phyloP scores from a whole-genome alignment of 2,329 filamentous ascomycete genomes.

The Pseudofabraea citricarpa region DNA sequence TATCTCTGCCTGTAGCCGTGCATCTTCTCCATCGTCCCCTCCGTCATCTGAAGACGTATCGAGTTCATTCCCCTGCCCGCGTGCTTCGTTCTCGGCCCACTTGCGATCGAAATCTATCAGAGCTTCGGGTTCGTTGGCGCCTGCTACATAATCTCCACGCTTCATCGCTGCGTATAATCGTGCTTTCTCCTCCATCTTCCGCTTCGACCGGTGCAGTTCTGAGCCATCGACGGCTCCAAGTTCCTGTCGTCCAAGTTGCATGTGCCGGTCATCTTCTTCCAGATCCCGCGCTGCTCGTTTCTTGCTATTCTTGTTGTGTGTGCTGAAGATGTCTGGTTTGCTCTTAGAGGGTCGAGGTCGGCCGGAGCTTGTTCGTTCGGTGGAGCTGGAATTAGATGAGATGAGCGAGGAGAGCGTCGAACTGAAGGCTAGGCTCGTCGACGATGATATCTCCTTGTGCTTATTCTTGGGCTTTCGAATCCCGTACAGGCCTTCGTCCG shows the following conservation, averaged over 20 bases:
- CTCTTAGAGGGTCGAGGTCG: slow-evolving; percentile 49
- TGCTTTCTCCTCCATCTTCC: slow-evolving; percentile 87
- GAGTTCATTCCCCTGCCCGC: slow-evolving; percentile 23
- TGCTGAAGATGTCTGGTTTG: slow-evolving; percentile 66
- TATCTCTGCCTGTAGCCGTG: slow-evolving; percentile 50
- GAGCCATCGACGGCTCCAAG: slow-evolving; percentile 55
- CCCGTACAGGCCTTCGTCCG: slow-evolving; percentile 73
- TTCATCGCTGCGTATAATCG: slow-evolving; percentile 86
- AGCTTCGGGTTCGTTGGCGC: slow-evolving; percentile 56
- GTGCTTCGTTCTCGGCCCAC: slow-evolving; percentile 69
- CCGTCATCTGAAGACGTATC: slow-evolving; percentile 61
- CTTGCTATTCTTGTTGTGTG: slow-evolving; percentile 56
- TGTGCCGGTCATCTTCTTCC: slow-evolving; percentile 34
- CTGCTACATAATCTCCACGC: slow-evolving; percentile 67
- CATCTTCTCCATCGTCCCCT: slow-evolving; percentile 34
- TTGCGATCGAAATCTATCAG: slow-evolving; percentile 95
- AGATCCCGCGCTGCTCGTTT: slow-evolving; percentile 57
- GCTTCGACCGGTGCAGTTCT: slow-evolving; percentile 59
- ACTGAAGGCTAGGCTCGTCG: slow-evolving; percentile 77
- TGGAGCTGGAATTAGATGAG: slow-evolving; percentile 41
- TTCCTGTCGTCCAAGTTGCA: slow-evolving; percentile 58
- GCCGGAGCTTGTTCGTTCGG: slow-evolving; percentile 32
- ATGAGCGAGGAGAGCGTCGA: slow-evolving; percentile 82
- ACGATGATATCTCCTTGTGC: slow-evolving; percentile 65
- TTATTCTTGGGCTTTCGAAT: slow-evolving; percentile 62